Evolutionary conservation across 768 basidiomycete genomes (phyloP).

Genomic region (Rhizopogon rudus): DNA sequence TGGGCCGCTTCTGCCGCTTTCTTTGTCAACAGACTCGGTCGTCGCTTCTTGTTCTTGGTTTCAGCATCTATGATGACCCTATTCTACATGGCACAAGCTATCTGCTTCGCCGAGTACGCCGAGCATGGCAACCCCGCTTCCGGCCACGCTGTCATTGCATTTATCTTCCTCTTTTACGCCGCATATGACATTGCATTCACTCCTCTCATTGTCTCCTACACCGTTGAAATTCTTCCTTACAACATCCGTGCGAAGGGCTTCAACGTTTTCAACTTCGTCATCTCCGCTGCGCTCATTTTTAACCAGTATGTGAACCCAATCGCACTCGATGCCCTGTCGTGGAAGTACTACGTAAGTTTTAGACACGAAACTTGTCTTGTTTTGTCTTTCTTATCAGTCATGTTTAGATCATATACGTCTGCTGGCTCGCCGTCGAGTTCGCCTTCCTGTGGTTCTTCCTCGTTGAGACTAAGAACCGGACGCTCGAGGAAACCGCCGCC

Average conservation of each 20-base stretch:
- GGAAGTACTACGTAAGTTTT: conserved; percentile 69
- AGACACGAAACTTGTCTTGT: background rate
- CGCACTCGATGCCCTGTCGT: conserved; percentile 55
- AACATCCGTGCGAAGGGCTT: conserved; percentile 82
- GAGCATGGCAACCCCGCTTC: conserved; percentile 36
- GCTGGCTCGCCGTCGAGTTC: conserved; percentile 64
- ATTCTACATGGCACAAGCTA: conserved; percentile 66
- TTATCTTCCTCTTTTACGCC: conserved; percentile 82
- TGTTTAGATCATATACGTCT: conserved; percentile 57
- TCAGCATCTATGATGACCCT: conserved; percentile 56
- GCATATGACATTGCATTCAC: conserved; percentile 81
- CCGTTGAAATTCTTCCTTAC: conserved; percentile 85
- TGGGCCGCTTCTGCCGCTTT: conserved; percentile 57
- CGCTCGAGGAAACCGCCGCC: conserved; percentile 78
- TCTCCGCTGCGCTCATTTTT: conserved; percentile 79
- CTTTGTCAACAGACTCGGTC: conserved; percentile 61
- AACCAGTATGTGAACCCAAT: conserved; percentile 88
- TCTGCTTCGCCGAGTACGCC: conserved; percentile 55
- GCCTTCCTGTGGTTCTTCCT: conserved; percentile 64
- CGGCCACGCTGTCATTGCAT: conserved; percentile 71
- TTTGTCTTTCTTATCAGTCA: background rate
- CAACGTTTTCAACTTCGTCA: conserved; percentile 73
- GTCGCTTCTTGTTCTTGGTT: conserved; percentile 64
- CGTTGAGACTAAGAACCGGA: conserved; percentile 67
- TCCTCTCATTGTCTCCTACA: conserved; percentile 83